Percentiles rank a stretch among this genome's conserved stretches.
Conservation (phyloP, 225 moss, liverwort and hornwort genomes). For the Physcomitrellopsis africana region DNA sequence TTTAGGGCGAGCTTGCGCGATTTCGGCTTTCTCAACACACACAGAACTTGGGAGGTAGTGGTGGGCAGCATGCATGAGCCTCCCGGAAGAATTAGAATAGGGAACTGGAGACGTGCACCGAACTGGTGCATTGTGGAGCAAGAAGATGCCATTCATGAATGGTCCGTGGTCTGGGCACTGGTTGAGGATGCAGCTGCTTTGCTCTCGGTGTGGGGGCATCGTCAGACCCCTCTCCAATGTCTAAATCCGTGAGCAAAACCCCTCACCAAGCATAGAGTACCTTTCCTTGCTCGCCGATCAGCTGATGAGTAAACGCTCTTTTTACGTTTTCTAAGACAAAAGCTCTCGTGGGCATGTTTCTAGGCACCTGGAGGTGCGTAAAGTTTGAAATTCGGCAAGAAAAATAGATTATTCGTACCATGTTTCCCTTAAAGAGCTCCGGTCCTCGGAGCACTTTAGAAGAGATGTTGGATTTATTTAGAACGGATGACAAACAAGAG, state of each 20-base stretch:
- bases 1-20: neutral
- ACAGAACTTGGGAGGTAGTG: slow-evolving; percentile 31
- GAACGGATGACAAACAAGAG: slow-evolving; percentile 35
- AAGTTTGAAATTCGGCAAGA: slow-evolving; percentile 20
- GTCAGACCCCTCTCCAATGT: slow-evolving; percentile 32
- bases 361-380: slow-evolving; percentile 14
- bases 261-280: neutral
- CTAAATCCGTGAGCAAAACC: slow-evolving; percentile 23
- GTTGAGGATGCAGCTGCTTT: slow-evolving; percentile 36
- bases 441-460: slow-evolving; percentile 63
- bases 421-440: slow-evolving; percentile 43
- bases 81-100: slow-evolving; percentile 20
- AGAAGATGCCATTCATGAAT: slow-evolving; percentile 27
- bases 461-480: slow-evolving; percentile 55
- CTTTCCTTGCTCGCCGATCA: neutral
- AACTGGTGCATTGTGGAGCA: slow-evolving; percentile 27
- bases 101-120: slow-evolving; percentile 27
- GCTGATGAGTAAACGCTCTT: slow-evolving; percentile 13
- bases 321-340: neutral
- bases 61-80: slow-evolving; percentile 35
- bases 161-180: slow-evolving; percentile 12
- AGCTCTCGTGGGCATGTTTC: slow-evolving; percentile 28
- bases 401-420: slow-evolving; percentile 23
- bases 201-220: slow-evolving; percentile 40
- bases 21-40: neutral